Conservation (phyloP, 2,329 filamentous ascomycete species). For the Fusarium coicis region DNA sequence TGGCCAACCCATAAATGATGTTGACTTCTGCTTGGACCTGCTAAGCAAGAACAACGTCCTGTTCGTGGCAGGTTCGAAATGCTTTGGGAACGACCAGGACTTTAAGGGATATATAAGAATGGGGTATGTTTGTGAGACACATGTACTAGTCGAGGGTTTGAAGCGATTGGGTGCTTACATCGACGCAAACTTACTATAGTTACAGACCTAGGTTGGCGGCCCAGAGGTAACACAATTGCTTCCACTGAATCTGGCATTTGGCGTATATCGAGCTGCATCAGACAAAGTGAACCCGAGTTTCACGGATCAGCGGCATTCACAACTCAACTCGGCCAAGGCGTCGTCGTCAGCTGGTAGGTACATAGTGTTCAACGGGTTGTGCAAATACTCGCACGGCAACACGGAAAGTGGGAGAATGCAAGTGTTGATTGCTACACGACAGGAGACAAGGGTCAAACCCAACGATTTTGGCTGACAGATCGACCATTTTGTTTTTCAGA, state of each 20-base stretch:
- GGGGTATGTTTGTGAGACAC: constrained; percentile 78
- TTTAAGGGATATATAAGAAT: constrained; percentile 82
- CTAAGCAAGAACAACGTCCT: constrained; percentile 77
- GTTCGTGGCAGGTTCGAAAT: constrained; percentile 77
- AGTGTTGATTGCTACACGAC: constrained; percentile 28
- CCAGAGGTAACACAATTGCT: neutral
- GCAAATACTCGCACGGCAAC: constrained; percentile 14
- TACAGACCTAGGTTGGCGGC: neutral
- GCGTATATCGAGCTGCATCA: constrained; percentile 6
- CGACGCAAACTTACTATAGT: constrained; percentile 14
- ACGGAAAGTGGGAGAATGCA: constrained; percentile 32
- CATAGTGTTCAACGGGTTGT: constrained; percentile 2
- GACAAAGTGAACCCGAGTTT: neutral
- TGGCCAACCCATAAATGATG: constrained; percentile 74
- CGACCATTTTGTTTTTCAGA: constrained; percentile 2
- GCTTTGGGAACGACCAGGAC: constrained; percentile 74
- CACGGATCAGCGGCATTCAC: constrained; percentile 36
- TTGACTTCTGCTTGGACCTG: constrained; percentile 75
- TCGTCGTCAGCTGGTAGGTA: constrained; percentile 39
- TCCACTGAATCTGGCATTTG: neutral
- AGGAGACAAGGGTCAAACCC: constrained; percentile 19
- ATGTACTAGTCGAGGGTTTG: constrained; percentile 74
- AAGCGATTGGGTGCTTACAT: constrained; percentile 59
- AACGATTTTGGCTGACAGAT: constrained; percentile 8
- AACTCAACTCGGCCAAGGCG: constrained; percentile 37